Evolutionary conservation across 1,139 yeast species (phyloP).

Genomic region (Debaryomyces coudertii): DNA sequence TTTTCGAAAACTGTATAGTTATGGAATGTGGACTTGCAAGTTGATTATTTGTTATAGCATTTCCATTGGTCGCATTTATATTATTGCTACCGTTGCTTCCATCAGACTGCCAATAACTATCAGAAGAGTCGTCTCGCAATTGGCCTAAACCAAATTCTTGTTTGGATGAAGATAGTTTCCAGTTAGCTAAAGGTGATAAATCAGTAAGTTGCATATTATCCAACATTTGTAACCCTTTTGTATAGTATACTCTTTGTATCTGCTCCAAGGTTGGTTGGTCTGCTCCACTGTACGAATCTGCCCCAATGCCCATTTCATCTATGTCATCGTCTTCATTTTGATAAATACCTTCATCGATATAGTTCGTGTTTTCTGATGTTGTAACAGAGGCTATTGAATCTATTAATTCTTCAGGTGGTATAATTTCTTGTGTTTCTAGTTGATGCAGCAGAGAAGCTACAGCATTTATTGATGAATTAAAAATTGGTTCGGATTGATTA

Average conservation of each 20-base stretch:
- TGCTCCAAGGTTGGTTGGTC: constrained; percentile 43
- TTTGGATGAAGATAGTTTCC: constrained; percentile 82
- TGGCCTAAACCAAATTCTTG: constrained; percentile 72
- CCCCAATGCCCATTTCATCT: constrained; percentile 17
- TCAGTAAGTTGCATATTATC: constrained; percentile 66
- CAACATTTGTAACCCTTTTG: constrained; percentile 55
- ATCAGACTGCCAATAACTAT: constrained; percentile 92
- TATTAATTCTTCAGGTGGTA: constrained; percentile 39
- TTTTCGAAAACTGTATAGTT: constrained; percentile 79
- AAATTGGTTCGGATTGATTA: constrained; percentile 1
- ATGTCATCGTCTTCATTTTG: constrained; percentile 20
- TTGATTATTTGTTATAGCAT: constrained; percentile 36
- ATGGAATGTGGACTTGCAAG: constrained; percentile 80
- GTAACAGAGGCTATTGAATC: constrained; percentile 34
- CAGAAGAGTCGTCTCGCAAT: constrained; percentile 74
- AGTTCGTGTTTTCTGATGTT: constrained; percentile 15
- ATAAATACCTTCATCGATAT: constrained; percentile 13
- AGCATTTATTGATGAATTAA: constrained; percentile 11
- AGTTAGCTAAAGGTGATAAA: constrained; percentile 78
- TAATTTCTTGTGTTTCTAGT: constrained; percentile 36
- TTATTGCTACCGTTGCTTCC: constrained; percentile 52
- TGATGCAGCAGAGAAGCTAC: constrained; percentile 28
- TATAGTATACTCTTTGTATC: constrained; percentile 45
- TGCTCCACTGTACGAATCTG: constrained; percentile 13
- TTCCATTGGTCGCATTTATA: constrained; percentile 25